phyloP scores from a whole-genome alignment of 352 stramenopile genomes.

The Peronospora tabacina region DNA sequence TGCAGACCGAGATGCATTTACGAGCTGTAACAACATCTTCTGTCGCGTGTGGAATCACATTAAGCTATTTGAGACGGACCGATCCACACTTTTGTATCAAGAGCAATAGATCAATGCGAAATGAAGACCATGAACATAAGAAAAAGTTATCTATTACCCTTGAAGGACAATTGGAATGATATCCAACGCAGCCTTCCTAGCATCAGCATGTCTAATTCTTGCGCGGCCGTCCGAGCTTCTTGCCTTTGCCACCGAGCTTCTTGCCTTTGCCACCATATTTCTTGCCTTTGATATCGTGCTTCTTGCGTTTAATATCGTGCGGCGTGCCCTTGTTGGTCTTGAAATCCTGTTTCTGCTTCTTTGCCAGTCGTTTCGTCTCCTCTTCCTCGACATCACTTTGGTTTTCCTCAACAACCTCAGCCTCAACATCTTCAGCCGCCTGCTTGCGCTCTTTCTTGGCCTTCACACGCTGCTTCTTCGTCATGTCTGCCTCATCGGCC shows the following conservation, averaged over 20 bases:
- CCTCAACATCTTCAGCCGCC: constrained; percentile 62
- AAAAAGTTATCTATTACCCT: constrained; percentile 28
- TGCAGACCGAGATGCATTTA: constrained; percentile 41
- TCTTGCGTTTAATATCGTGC: constrained; percentile 30
- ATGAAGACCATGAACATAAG: not conserved
- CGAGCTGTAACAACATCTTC: constrained; percentile 41
- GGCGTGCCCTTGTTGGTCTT: constrained; percentile 30
- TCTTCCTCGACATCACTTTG: constrained; percentile 43
- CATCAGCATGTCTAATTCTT: constrained; percentile 35
- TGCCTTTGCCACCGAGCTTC: constrained; percentile 32
- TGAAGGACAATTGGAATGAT: constrained; percentile 16
- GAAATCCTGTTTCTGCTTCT: constrained; percentile 45
- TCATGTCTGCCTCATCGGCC: constrained; percentile 57
- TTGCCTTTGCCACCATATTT: constrained; percentile 31
- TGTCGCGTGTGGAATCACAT: constrained; percentile 66
- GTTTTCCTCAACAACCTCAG: constrained; percentile 48
- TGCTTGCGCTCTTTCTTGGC: constrained; percentile 67
- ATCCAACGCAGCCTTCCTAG: constrained; percentile 12
- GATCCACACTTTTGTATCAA: constrained; percentile 32
- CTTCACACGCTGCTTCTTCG: constrained; percentile 81
- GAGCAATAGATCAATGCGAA: constrained; percentile 4
- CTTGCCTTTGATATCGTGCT: constrained; percentile 28
- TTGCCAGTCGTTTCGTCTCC: constrained; percentile 28
- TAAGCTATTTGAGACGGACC: constrained; percentile 33
- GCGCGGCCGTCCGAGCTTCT: constrained; percentile 31